A percentile compares a stretch with the other conserved stretches of the same genome.
Evolutionary conservation across 2,329 filamentous ascomycete species (phyloP).

Genomic region (Pyricularia pennisetigena): DNA sequence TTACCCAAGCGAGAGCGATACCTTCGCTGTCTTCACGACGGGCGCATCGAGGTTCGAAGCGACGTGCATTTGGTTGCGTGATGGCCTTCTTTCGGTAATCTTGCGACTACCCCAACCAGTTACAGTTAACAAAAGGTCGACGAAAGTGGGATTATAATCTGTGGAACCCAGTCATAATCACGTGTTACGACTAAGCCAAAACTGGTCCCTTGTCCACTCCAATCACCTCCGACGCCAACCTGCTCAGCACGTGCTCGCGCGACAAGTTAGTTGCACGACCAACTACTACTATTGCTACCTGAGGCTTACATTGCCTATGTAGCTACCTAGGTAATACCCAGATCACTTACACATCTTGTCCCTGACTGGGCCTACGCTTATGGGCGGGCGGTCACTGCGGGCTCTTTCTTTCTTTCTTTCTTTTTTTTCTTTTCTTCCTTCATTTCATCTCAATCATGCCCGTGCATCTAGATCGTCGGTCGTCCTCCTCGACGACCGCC

Average conservation of each 20-base stretch:
- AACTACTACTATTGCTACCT: neutral
- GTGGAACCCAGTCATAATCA: too few species aligned
- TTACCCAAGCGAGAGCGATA: conserved; percentile 56
- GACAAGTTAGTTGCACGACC: neutral
- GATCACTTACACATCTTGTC: neutral
- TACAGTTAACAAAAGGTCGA: neutral
- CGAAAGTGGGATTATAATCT: neutral
- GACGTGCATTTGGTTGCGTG: neutral
- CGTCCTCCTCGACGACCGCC: conserved; percentile 79
- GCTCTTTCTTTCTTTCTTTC: neutral
- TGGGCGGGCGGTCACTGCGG: too few species aligned
- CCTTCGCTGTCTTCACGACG: conserved; percentile 53
- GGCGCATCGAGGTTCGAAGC: neutral
- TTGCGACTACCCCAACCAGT: neutral
- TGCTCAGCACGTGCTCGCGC: neutral
- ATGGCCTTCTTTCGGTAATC: neutral
- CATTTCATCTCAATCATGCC: conserved; percentile 15
- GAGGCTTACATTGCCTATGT: neutral
- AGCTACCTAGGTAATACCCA: neutral
- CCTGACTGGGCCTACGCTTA: too few species aligned
- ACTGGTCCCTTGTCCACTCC: neutral
- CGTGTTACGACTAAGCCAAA: neutral
- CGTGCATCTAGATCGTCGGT: conserved; percentile 51
- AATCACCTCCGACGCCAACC: neutral
- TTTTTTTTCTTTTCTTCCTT: neutral